Percentiles rank a stretch among this genome's conserved stretches.
Evolutionary conservation across 257 asterid species (phyloP).

Genomic region (Misopates orontium): DNA sequence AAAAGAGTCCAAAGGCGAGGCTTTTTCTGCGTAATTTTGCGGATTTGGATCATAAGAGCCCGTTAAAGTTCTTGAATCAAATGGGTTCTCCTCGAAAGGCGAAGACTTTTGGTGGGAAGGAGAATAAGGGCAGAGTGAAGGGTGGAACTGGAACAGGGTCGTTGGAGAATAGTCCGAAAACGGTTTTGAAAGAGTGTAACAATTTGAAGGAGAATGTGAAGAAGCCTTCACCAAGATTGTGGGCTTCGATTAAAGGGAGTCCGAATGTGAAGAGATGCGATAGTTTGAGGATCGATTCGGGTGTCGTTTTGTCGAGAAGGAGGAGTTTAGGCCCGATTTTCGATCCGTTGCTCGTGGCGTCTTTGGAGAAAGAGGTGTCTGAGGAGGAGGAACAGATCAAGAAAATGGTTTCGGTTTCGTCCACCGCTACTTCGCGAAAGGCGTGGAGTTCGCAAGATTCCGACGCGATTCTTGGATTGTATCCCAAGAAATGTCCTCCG

Average conservation of each 20-base stretch:
- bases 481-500: slow-evolving; percentile 54
- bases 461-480: slow-evolving; percentile 38
- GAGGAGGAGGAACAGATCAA: slow-evolving; percentile 61
- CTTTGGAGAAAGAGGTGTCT: slow-evolving; percentile 48
- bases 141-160: slow-evolving; percentile 19
- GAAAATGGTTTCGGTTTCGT: slow-evolving; percentile 42
- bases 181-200: slow-evolving; percentile 35
- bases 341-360: slow-evolving; percentile 54
- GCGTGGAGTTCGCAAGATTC: slow-evolving; percentile 27
- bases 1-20: slow-evolving; percentile 61
- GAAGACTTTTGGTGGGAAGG: slow-evolving; percentile 65
- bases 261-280: slow-evolving; percentile 46
- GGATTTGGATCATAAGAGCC: slow-evolving; percentile 61
- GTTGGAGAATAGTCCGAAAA: slow-evolving; percentile 57
- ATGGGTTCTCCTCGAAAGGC: slow-evolving; percentile 68
- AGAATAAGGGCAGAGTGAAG: slow-evolving; percentile 42
- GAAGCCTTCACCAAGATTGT: slow-evolving; percentile 60
- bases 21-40: slow-evolving; percentile 39
- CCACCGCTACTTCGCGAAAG: slow-evolving; percentile 20
- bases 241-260: slow-evolving; percentile 54
- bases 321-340: slow-evolving; percentile 65
- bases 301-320: slow-evolving; percentile 39
- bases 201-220: slow-evolving; percentile 37
- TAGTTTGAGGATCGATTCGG: slow-evolving; percentile 48
- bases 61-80: slow-evolving; percentile 68